phyloP scores from a whole-genome alignment of 495 filamentous ascomycete species.

The Hypomontagnella submonticulosa region DNA sequence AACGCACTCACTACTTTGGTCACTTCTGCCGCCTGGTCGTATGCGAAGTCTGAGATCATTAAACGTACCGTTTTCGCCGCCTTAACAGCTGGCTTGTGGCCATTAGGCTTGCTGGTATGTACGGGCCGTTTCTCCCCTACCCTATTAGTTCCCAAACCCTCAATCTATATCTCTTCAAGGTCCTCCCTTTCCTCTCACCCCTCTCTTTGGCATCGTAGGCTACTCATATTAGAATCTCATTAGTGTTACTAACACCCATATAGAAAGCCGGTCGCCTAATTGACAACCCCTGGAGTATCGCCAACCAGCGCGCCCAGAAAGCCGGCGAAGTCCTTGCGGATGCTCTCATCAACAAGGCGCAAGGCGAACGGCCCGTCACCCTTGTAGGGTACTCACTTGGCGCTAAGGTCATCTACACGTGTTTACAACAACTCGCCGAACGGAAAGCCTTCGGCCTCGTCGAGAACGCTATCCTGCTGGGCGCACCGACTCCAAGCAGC shows the following conservation, averaged over 20 bases:
- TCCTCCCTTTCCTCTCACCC: too few species aligned
- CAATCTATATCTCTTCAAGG: too few species aligned
- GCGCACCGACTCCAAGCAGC: slow-evolving; percentile 76
- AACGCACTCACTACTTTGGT: slow-evolving; percentile 80
- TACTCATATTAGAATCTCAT: slow-evolving; percentile 71
- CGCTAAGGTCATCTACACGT: slow-evolving; percentile 88
- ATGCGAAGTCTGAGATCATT: slow-evolving; percentile 83
- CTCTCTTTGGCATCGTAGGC: slow-evolving; percentile 64
- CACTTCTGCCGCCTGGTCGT: slow-evolving; percentile 81
- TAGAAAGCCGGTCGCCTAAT: slow-evolving; percentile 83
- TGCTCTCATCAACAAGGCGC: slow-evolving; percentile 86
- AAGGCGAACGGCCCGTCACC: slow-evolving; percentile 90
- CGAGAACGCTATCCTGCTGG: slow-evolving; percentile 87
- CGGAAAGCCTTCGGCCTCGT: slow-evolving; percentile 85
- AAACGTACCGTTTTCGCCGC: slow-evolving; percentile 74
- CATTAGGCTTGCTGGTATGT: slow-evolving; percentile 65
- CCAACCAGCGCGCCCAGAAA: slow-evolving; percentile 86
- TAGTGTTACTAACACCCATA: slow-evolving; percentile 78
- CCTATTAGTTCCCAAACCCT: not conserved
- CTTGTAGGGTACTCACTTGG: slow-evolving; percentile 91
- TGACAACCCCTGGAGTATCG: slow-evolving; percentile 92
- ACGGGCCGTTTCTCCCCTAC: slow-evolving; percentile 75
- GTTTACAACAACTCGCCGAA: slow-evolving; percentile 79
- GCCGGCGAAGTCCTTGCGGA: slow-evolving; percentile 89
- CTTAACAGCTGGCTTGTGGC: slow-evolving; percentile 79